Base-by-base conservation (phyloP, 306 rosid genomes). In the Carpinus viminea region DNA sequence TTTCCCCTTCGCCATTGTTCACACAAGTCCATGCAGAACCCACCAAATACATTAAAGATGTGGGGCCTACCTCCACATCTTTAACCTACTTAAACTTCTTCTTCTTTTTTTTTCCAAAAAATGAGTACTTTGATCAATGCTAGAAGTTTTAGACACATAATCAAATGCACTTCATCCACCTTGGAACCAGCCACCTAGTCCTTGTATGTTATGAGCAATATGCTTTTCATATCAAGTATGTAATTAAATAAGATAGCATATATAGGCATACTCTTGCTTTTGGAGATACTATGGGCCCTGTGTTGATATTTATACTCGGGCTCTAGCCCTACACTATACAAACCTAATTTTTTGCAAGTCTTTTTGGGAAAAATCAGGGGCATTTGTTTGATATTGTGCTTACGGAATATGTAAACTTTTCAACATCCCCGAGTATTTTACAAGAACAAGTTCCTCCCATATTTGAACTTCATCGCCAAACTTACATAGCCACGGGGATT, bases 401-500 rank as follows among this genome's bases (percentile, higher is more conserved):
- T 52, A 13, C 16, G 57, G 57, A 17, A 16, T 15, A 17, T 5
- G n/a, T 52, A 59, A 59, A 59, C 16, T 10, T 59, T 26, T 24
- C 36, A 10, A 4, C 1, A 16, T 16, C 59, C 4, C 20, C 65
- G 11, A 12, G 7, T n/a, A 59, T 26, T 21, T 59, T 21, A 11
- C 34, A 9, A 59, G 4, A 24, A 24, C 2, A 24, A 59, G 12
- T 4, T 59, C 65, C 12, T 59, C 36, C 36, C 52, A 12, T 3
- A 24, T 24, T 55, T 59, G 15, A 59, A 59, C 1, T 21, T 59
- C 65, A 24, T 10, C 65, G 5, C 38, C 38, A 59, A 59, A 84
- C 92, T 76, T 76, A 89, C 98, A 80, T 91, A 91, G 57, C 97
- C 98, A 55, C 61, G 52, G 34, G 92, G 60, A 80, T 84, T 87